A percentile compares a stretch with the other conserved stretches of the same genome.
phyloP scores from a whole-genome alignment of 2,329 filamentous ascomycete species.

The Colletotrichum sp. region DNA sequence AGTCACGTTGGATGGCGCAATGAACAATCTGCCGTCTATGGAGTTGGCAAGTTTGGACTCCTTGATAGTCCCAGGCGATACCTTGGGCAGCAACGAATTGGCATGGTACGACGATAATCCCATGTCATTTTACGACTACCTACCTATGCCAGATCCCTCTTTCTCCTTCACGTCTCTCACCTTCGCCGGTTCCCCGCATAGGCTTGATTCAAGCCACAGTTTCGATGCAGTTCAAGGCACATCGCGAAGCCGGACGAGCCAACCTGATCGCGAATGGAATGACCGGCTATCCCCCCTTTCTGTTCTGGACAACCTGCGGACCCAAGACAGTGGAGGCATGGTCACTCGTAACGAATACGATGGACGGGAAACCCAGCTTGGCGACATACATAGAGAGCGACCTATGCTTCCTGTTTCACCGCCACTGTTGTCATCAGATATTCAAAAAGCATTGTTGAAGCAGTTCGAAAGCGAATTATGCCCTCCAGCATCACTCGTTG shows the following conservation, averaged over 20 bases:
- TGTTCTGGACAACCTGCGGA: background rate
- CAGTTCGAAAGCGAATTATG: background rate
- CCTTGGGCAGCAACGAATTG: background rate
- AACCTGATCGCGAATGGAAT: background rate
- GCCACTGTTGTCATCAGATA: background rate
- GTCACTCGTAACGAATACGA: background rate
- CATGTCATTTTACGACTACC: background rate
- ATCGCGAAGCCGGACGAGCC: background rate
- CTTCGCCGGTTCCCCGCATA: background rate
- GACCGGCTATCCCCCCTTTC: background rate
- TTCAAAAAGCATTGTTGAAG: background rate
- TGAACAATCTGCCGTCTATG: background rate
- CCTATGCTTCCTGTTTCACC: background rate
- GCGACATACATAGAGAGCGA: background rate
- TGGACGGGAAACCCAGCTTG: background rate
- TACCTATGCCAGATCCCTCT: background rate
- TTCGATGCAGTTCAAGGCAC: background rate
- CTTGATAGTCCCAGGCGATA: background rate
- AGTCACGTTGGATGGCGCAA: background rate
- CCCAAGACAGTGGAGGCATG: background rate
- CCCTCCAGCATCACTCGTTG: background rate
- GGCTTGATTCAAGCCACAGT: background rate
- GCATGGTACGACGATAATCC: background rate
- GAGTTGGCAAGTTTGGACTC: background rate
- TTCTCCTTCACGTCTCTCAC: background rate